These are phyloP conservation scores for Gyrodon lividus DNA, from an alignment of 768 basidiomycete species.

Conservation along the genomic window DNA sequence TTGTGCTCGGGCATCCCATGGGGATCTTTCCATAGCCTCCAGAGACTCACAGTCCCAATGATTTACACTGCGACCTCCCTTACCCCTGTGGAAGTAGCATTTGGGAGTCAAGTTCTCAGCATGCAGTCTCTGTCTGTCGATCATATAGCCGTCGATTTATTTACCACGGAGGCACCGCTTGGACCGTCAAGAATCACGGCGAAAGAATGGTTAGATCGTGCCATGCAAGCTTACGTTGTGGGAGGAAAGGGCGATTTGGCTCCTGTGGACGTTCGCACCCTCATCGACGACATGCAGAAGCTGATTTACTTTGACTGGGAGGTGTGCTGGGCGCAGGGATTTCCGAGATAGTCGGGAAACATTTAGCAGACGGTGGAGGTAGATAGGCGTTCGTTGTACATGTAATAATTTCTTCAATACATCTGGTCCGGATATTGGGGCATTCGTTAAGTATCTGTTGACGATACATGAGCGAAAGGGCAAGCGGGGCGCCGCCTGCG, in stretches of 20 bases:
- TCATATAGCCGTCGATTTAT: not conserved
- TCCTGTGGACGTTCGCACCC: not conserved
- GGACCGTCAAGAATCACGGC: not conserved
- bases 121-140: not conserved
- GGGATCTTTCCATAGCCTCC: conserved; percentile 29
- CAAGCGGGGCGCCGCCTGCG: not conserved
- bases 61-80: not conserved
- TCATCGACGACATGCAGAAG: not conserved
- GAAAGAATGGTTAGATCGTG: not conserved
- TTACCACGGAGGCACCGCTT: not conserved
- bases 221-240: not conserved
- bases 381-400: too few relatives aligned
- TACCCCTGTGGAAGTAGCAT: not conserved
- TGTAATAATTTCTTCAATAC: too few relatives aligned
- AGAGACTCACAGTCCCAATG: not conserved
- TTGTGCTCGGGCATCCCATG: conserved; percentile 29
- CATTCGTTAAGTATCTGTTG: too few relatives aligned
- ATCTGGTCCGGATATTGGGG: too few relatives aligned
- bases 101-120: too few relatives aligned
- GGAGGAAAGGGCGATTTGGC: not conserved
- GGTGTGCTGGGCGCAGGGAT: not conserved
- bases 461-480: too few relatives aligned
- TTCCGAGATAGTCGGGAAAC: not conserved
- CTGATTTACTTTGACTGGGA: not conserved
- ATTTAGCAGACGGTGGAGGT: too few relatives aligned